Conservation (phyloP, 164 flowering plant genomes). For the Kalanchoe fedtschenkoi region DNA sequence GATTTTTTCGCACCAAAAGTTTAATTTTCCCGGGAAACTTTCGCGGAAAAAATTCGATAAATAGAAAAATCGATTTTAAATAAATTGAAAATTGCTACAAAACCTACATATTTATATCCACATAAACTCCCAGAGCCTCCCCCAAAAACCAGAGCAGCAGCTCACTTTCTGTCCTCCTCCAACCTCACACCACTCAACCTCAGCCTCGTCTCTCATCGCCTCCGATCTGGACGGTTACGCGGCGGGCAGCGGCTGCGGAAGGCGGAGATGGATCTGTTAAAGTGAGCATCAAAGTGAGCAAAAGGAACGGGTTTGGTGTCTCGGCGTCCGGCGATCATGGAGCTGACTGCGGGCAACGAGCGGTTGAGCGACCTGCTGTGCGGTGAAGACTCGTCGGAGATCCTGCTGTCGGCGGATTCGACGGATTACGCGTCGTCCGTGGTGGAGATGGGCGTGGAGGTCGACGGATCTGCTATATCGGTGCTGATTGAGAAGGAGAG, state of each 20-base stretch:
- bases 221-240: neutral
- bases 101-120: constrained; percentile 6
- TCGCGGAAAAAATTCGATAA: no score
- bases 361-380: constrained; percentile 60
- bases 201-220: neutral
- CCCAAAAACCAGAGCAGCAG: neutral
- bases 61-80: neutral
- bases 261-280: neutral
- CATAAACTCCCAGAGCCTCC: constrained; percentile 1
- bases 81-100: neutral
- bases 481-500: constrained; percentile 56
- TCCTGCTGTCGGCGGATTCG: constrained; percentile 27
- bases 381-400: constrained; percentile 48
- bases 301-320: constrained; percentile 13
- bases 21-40: constrained; percentile 7
- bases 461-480: constrained; percentile 47
- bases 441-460: constrained; percentile 24
- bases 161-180: neutral
- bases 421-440: constrained; percentile 33
- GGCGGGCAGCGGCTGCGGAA: neutral
- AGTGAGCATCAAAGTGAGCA: constrained; percentile 12
- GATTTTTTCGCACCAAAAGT: neutral
- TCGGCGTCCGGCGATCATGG: constrained; percentile 25
- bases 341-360: constrained; percentile 31
- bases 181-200: neutral